Conservation (phyloP, 2,329 filamentous ascomycete genomes). For the Cladosporium sp. region DNA sequence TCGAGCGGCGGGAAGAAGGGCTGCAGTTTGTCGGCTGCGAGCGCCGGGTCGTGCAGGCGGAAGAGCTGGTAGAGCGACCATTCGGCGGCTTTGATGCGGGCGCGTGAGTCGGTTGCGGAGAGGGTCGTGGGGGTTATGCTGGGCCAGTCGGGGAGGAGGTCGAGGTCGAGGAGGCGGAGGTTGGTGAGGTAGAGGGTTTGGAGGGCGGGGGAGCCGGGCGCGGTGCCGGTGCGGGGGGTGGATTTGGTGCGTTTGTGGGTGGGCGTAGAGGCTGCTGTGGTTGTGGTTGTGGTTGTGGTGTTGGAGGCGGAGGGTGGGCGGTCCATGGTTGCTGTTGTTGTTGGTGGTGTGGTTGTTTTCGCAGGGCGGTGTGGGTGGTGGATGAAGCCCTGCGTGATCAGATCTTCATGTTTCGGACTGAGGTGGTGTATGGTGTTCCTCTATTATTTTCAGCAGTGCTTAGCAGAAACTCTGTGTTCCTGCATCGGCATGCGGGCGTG, state of each 20-base stretch:
- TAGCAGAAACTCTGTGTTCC: background rate
- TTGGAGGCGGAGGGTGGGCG: background rate
- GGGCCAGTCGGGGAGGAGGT: slow-evolving; percentile 73
- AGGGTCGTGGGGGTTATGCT: slow-evolving; percentile 65
- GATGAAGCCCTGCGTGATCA: background rate
- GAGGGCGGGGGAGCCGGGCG: slow-evolving; percentile 24
- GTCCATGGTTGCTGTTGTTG: background rate
- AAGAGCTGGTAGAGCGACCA: slow-evolving; percentile 91
- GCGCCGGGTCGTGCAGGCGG: slow-evolving; percentile 70
- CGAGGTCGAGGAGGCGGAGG: slow-evolving; percentile 73
- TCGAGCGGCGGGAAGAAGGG: slow-evolving; percentile 89
- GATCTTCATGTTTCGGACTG: background rate
- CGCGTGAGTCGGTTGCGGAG: slow-evolving; percentile 60
- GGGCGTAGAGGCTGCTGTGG: too few species aligned
- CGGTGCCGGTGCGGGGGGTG: background rate
- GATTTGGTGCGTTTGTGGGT: slow-evolving; percentile 5
- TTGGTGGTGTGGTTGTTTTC: background rate
- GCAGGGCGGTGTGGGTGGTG: background rate
- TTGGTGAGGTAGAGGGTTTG: slow-evolving; percentile 72
- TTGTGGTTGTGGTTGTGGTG: background rate
- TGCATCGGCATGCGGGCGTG: background rate
- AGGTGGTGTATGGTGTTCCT: too few species aligned
- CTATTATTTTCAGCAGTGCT: too few species aligned
- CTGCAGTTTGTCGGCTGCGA: slow-evolving; percentile 72
- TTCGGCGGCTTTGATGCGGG: slow-evolving; percentile 74